Evolutionary conservation across 1,284 basidiomycete species (phyloP).

Genomic region (Termitomyces sp.): DNA sequence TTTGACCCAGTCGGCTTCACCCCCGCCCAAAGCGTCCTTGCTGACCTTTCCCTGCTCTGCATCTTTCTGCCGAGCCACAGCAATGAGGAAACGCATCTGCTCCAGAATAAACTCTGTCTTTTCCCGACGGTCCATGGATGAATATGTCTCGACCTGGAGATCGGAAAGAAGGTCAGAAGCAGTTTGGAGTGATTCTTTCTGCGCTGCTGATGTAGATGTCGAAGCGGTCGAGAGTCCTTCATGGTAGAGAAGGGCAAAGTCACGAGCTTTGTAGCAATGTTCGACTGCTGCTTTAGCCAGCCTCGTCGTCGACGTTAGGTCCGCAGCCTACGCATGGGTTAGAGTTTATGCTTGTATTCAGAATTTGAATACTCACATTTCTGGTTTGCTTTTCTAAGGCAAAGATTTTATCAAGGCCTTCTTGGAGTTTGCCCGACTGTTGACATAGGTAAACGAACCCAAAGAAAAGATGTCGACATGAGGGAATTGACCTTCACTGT

Average conservation of each 20-base stretch:
- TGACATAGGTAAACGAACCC: conserved; percentile 2
- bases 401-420: conserved; percentile 88
- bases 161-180: conserved; percentile 91
- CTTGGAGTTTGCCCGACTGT: conserved; percentile 74
- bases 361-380: conserved; percentile 57
- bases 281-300: conserved; percentile 74
- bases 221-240: conserved; percentile 58
- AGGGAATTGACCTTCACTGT: conserved; percentile 48
- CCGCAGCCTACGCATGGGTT: conserved; percentile 69
- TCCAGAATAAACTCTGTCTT: conserved; percentile 99
- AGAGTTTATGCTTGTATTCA: background rate
- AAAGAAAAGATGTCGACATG: conserved; percentile 1
- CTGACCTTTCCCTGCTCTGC: conserved; percentile 47
- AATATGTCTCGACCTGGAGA: conserved; percentile 98
- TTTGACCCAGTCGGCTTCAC: conserved; percentile 87
- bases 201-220: conserved; percentile 37
- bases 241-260: conserved; percentile 74
- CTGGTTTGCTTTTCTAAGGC: conserved; percentile 93
- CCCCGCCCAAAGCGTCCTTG: conserved; percentile 57
- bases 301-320: conserved; percentile 85
- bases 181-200: conserved; percentile 66
- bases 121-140: conserved; percentile 95
- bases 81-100: conserved; percentile 88
- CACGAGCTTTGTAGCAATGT: conserved; percentile 67
- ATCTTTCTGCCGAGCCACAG: conserved; percentile 71